A percentile compares a stretch with the other conserved stretches of the same genome.
phyloP scores from a whole-genome alignment of 1,284 basidiomycete species.

The Ganoderma lucidum region DNA sequence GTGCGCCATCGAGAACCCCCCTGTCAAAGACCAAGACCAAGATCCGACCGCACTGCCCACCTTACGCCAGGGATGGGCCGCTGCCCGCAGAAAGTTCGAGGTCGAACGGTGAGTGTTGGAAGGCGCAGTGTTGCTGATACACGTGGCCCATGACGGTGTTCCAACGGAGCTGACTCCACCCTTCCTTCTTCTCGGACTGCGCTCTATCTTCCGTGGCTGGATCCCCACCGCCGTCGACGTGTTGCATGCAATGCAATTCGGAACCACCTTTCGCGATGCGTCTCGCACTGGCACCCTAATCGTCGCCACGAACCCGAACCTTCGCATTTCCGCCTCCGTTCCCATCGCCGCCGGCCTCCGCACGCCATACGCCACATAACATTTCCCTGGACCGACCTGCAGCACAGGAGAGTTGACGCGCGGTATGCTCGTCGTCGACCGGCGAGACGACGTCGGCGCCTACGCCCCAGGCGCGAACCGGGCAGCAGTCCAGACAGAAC shows the following conservation, averaged over 20 bases:
- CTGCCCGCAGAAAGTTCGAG: slow-evolving; percentile 62
- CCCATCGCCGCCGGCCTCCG: background rate
- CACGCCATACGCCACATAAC: background rate
- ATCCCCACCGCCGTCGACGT: background rate
- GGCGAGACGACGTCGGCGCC: slow-evolving; percentile 64
- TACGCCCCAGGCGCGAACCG: slow-evolving; percentile 72
- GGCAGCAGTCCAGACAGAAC: slow-evolving; percentile 62
- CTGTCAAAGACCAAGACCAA: slow-evolving; percentile 42
- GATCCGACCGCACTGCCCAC: slow-evolving; percentile 33
- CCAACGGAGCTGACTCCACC: slow-evolving; percentile 6
- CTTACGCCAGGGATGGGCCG: slow-evolving; percentile 60
- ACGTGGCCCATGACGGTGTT: background rate
- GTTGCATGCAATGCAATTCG: slow-evolving; percentile 3
- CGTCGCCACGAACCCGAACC: background rate
- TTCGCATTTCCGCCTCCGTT: slow-evolving; percentile 4
- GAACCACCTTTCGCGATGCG: slow-evolving; percentile 4
- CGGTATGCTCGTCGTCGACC: slow-evolving; percentile 80
- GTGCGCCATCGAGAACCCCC: slow-evolving; percentile 77
- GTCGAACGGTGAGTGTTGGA: slow-evolving; percentile 65
- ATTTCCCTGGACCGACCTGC: slow-evolving; percentile 6
- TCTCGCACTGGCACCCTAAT: background rate
- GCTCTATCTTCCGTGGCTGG: slow-evolving; percentile 3
- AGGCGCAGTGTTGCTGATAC: slow-evolving; percentile 8
- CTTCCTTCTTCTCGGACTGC: slow-evolving; percentile 3
- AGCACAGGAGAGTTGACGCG: slow-evolving; percentile 66